Conservation (phyloP, 208 protist genomes). For the Zelonia costaricensis region DNA sequence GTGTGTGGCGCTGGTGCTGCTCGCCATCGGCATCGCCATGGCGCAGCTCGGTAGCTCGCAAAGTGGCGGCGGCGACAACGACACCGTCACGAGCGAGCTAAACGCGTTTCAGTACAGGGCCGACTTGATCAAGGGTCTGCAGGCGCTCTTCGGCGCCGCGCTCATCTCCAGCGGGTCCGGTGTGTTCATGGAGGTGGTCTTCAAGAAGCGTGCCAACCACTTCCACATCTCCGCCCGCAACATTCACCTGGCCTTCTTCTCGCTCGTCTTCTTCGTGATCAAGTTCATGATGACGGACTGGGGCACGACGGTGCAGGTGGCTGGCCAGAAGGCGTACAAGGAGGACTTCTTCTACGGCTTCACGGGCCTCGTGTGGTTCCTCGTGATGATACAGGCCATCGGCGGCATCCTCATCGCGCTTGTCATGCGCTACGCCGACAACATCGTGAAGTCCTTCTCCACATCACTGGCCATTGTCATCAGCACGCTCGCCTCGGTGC, state of each 20-base stretch:
- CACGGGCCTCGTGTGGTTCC: conserved; percentile 29
- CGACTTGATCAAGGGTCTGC: neutral
- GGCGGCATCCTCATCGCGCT: conserved; percentile 55
- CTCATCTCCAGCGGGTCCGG: conserved; percentile 35
- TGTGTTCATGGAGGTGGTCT: conserved; percentile 51
- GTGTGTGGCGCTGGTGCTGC: conserved; percentile 2
- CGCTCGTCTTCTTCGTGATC: conserved; percentile 8
- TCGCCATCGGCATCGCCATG: neutral
- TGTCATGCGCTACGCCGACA: conserved; percentile 59
- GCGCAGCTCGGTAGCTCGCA: neutral
- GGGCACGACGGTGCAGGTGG: neutral
- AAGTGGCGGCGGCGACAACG: neutral
- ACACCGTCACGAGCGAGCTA: no score
- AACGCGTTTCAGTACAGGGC: neutral
- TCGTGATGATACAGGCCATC: conserved; percentile 38
- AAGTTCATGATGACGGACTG: neutral
- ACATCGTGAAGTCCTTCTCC: conserved; percentile 62
- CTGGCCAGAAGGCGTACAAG: neutral
- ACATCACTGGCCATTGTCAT: conserved; percentile 34
- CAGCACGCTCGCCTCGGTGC: conserved; percentile 23
- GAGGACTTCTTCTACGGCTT: conserved; percentile 43
- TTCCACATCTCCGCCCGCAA: conserved; percentile 16
- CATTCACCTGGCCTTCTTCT: conserved; percentile 33
- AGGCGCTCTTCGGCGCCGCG: conserved; percentile 18
- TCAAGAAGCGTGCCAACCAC: conserved; percentile 29